Evolutionary conservation across 2,329 filamentous ascomycete genomes (phyloP).

Genomic region (Paecilomyces variotii): DNA sequence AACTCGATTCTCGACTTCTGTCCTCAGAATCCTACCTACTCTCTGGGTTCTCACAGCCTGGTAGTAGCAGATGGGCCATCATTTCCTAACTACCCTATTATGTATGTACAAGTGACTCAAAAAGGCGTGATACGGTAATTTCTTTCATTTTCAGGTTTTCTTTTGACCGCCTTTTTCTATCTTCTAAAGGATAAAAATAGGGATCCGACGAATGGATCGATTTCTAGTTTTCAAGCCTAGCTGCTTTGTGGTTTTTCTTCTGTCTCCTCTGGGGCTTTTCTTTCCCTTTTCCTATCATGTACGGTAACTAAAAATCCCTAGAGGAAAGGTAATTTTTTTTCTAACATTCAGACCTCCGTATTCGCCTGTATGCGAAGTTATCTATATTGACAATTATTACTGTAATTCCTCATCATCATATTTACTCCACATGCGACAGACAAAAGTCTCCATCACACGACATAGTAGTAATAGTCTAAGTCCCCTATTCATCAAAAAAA

Average conservation of each 20-base stretch:
- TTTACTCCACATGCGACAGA: no score
- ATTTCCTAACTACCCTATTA: not conserved
- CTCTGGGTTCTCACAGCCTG: not conserved
- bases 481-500: no score
- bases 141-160: not conserved
- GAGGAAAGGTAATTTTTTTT: not conserved
- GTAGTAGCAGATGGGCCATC: not conserved
- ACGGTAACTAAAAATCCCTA: not conserved
- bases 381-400: no score
- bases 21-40: not conserved
- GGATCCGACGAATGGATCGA: not conserved
- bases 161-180: not conserved
- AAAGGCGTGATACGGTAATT: not conserved
- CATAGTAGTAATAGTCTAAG: no score
- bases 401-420: no score
- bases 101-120: not conserved
- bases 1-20: not conserved
- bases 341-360: no score
- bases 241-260: not conserved
- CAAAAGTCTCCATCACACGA: no score
- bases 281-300: not conserved
- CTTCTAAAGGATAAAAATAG: no score
- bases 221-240: not conserved
- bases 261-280: not conserved
- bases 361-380: no score